Percentiles rank a stretch among this genome's conserved stretches.
Conservation (phyloP, 2,329 filamentous ascomycete genomes). For the Elsinoe australis region DNA sequence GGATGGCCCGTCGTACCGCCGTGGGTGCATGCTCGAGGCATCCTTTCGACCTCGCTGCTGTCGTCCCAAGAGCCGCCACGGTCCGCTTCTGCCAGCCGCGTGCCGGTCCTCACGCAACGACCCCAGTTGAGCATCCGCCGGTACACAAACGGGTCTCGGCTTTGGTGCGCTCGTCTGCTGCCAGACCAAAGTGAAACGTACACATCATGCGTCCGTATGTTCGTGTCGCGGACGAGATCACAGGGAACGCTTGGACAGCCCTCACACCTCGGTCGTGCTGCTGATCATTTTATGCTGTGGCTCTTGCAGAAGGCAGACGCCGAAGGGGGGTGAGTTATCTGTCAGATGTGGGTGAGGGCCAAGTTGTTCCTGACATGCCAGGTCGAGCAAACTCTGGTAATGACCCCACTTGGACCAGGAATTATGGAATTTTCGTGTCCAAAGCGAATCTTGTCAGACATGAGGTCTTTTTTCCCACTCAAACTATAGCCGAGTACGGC, state of each 20-base stretch:
- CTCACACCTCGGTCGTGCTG: no score
- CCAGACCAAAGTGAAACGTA: no score
- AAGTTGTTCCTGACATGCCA: slow-evolving; percentile 13
- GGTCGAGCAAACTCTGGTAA: slow-evolving; percentile 1
- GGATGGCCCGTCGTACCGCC: slow-evolving; percentile 6
- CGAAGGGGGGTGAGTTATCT: slow-evolving; percentile 9
- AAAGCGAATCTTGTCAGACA: background rate
- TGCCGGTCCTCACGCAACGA: slow-evolving; percentile 3
- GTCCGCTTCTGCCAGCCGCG: slow-evolving; percentile 12
- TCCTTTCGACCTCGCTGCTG: background rate
- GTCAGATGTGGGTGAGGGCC: slow-evolving; percentile 2
- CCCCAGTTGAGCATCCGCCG: slow-evolving; percentile 3
- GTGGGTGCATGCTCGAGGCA: background rate
- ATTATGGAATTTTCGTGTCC: background rate
- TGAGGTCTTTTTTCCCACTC: slow-evolving; percentile 11
- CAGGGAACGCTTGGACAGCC: slow-evolving; percentile 2
- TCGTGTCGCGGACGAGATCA: no score
- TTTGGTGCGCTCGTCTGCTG: background rate
- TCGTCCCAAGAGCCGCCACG: slow-evolving; percentile 11
- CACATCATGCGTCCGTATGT: slow-evolving; percentile 3
- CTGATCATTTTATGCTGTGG: slow-evolving; percentile 12
- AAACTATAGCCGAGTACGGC: no score
- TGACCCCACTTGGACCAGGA: slow-evolving; percentile 10
- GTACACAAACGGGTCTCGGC: slow-evolving; percentile 7
- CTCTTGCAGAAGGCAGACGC: background rate